Evolutionary conservation across 2,329 filamentous ascomycete genomes (phyloP).

Genomic region (Fusarium gaditjirri): DNA sequence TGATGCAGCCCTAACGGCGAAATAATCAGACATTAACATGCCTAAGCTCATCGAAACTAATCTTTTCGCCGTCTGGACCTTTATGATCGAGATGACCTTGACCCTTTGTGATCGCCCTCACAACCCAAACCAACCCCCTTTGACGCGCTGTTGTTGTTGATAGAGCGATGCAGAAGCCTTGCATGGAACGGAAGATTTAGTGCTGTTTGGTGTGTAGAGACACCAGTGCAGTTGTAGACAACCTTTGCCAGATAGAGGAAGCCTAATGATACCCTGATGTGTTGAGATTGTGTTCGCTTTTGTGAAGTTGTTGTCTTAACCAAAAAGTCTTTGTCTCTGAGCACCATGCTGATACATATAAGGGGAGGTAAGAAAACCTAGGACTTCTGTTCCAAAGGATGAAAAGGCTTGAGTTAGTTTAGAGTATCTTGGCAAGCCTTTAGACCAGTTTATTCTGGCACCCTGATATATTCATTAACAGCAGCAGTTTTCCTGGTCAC

Average conservation of each 20-base stretch:
- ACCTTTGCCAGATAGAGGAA: constrained; percentile 46
- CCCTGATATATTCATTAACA: background rate
- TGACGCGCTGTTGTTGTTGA: constrained; percentile 20
- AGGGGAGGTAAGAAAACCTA: too few species aligned
- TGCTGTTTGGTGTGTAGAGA: constrained; percentile 25
- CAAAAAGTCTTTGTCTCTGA: background rate
- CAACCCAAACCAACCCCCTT: constrained; percentile 15
- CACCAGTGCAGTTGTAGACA: constrained; percentile 35
- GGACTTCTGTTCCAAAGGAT: background rate
- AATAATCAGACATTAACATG: constrained; percentile 8
- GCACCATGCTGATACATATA: background rate
- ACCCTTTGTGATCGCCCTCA: constrained; percentile 24
- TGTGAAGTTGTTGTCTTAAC: background rate
- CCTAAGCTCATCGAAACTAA: background rate
- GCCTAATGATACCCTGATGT: constrained; percentile 55
- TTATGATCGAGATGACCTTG: constrained; percentile 34
- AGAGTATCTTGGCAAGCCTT: background rate
- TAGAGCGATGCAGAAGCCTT: constrained; percentile 30
- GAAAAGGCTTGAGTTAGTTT: background rate
- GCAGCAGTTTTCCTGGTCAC: background rate
- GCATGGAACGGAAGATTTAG: constrained; percentile 33
- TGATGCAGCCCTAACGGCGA: constrained; percentile 25
- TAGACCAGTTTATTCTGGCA: background rate
- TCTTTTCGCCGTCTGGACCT: constrained; percentile 10
- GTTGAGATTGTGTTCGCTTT: constrained; percentile 27